Evolutionary conservation across 2,329 filamentous ascomycete genomes (phyloP).

Genomic region (Colletotrichum tropicale): DNA sequence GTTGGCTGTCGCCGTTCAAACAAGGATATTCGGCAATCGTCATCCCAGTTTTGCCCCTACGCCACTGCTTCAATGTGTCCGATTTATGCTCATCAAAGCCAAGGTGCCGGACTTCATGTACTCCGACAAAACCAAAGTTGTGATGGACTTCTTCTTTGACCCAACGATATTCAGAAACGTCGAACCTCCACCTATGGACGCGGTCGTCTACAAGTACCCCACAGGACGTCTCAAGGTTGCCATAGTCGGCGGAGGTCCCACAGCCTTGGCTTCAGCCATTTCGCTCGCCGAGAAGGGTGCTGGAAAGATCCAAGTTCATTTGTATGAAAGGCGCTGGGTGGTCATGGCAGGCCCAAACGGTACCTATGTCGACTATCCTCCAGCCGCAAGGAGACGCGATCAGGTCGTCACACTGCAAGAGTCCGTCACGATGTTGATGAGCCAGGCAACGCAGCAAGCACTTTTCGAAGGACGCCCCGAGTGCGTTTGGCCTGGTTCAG

Average conservation of each 20-base stretch:
- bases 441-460: not conserved
- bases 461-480: conserved; percentile 33
- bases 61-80: conserved; percentile 36
- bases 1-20: conserved; percentile 30
- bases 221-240: not conserved
- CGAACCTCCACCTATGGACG: not conserved
- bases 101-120: not conserved
- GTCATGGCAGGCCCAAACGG: conserved; percentile 21
- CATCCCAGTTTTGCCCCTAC: conserved; percentile 32
- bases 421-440: not conserved
- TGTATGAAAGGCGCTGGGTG: conserved; percentile 39
- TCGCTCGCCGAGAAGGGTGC: conserved; percentile 35
- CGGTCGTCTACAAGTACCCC: not conserved
- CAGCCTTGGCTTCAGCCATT: not conserved
- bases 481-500: conserved; percentile 38
- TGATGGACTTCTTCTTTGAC: not conserved
- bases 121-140: not conserved
- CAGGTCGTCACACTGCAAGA: not conserved
- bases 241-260: not conserved
- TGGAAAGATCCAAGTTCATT: conserved; percentile 35
- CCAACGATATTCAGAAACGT: not conserved
- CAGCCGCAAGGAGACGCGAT: not conserved
- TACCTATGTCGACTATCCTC: conserved; percentile 30
- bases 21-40: conserved; percentile 28
- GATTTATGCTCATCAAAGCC: not conserved